Percentiles rank a stretch among this genome's conserved stretches.
These are phyloP conservation scores for Alternaria metachromatica DNA, from an alignment of 2,329 filamentous ascomycete species.

Conservation along the genomic window DNA sequence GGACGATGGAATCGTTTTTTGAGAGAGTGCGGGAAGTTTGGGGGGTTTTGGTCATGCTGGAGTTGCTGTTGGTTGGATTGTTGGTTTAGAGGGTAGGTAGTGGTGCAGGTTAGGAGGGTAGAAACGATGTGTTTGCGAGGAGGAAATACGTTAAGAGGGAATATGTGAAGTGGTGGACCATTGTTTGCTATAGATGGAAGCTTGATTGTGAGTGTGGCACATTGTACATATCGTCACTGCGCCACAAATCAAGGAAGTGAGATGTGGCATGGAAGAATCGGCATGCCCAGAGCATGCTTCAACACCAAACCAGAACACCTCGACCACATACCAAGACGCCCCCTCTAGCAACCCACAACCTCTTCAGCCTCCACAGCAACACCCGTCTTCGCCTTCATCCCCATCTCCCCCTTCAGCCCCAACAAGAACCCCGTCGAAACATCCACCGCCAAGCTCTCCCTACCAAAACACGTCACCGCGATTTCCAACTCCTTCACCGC, in stretches of 20 bases:
- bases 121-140: background rate
- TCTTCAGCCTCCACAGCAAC: background rate
- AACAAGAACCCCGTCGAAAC: conserved; percentile 8
- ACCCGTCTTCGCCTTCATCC: background rate
- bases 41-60: background rate
- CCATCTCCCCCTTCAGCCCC: conserved; percentile 1
- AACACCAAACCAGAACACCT: background rate
- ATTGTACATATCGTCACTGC: background rate
- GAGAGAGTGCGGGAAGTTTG: background rate
- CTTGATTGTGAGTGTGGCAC: background rate
- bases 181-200: background rate
- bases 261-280: background rate
- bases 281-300: background rate
- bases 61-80: no score
- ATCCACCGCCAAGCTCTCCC: conserved; percentile 16
- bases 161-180: background rate
- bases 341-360: background rate
- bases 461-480: conserved; percentile 19
- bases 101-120: background rate
- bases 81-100: background rate
- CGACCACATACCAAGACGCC: background rate
- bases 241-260: background rate
- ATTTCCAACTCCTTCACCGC: conserved; percentile 19
- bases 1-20: background rate
- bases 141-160: background rate